Base-by-base conservation (phyloP, 805 yeast species). In the Spathaspora gorwiae region DNA sequence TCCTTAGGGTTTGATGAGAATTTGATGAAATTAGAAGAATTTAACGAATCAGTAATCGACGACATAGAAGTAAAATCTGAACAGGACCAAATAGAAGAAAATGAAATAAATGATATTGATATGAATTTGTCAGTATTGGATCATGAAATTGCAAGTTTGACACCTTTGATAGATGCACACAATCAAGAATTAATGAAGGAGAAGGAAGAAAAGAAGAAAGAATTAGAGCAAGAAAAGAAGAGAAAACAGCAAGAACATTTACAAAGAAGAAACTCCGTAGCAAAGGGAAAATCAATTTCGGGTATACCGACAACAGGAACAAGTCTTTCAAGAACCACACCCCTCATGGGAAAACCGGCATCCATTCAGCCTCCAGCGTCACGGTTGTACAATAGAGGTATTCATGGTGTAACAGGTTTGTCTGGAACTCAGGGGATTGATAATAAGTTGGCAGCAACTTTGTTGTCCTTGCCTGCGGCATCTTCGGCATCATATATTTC, bases 291-390 rank as follows among this genome's bases (percentile, higher is more conserved):
- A 7, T 4, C n/a, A 9, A 45, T 42, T 29, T 47, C 41, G 15
- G 46, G 41, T 7, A 50, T 59, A 12, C 68, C 67, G 3, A 47
- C 64, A 2, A 63, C 62, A 65, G 70, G 36, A 4, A 35, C 37
- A 3, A 24, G 70, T 1, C 65, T 62, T 38, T 62, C 65, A 6
- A 61, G 62, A 2, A 10, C 43, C 8, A 47, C 54, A 7, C 73
- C 75, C 8, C 54, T 72, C 43, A 70, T 71, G 75, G 76, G 76
- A 3, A 69, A 68, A 44, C 72, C 73, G 6, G 76, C 76, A 14
- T 61, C 73, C 14, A 70, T 71, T 14, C 76, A 70, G 48, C 76
- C 76, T 7, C 73, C 75, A 2, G 59, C 72, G 6, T 66, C 67
- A 44, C 54, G 71, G 40, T 44, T 67, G 6, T 71, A 70, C 48